Conservation (phyloP, 257 asterid genomes). For the Linaria vulgaris region DNA sequence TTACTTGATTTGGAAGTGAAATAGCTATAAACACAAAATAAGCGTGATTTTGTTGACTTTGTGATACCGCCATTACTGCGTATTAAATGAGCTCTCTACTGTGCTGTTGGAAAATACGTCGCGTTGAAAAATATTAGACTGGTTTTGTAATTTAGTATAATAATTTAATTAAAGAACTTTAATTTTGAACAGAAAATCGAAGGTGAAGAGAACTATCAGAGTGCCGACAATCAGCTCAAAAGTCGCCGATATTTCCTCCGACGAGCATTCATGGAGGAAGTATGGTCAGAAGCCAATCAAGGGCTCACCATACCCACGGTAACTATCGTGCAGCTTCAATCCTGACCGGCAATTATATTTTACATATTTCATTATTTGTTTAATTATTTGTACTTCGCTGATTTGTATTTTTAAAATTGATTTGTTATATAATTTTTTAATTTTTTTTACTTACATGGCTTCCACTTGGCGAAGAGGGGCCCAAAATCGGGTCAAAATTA, state of each 20-base stretch:
- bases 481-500: too few species aligned
- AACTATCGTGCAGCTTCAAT: slow-evolving; percentile 31
- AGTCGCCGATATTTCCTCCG: slow-evolving; percentile 65
- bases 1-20: not conserved
- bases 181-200: slow-evolving; percentile 53
- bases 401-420: not conserved
- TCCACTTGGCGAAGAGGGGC: too few species aligned
- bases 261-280: slow-evolving; percentile 78
- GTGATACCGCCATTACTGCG: not conserved
- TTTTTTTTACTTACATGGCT: too few species aligned
- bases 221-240: slow-evolving; percentile 77
- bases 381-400: not conserved
- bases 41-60: slow-evolving; percentile 21
- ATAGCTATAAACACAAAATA: not conserved
- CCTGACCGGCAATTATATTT: too few species aligned
- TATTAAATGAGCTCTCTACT: not conserved
- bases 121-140: too few species aligned
- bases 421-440: too few species aligned
- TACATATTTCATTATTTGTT: too few species aligned
- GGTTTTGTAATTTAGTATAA: too few species aligned
- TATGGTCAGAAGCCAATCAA: slow-evolving; percentile 87
- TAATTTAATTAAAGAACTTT: not conserved
- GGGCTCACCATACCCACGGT: slow-evolving; percentile 89
- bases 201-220: slow-evolving; percentile 46
- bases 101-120: too few species aligned